Base-by-base conservation (phyloP, 2,329 filamentous ascomycete genomes). In the Grosmannia huntii region DNA sequence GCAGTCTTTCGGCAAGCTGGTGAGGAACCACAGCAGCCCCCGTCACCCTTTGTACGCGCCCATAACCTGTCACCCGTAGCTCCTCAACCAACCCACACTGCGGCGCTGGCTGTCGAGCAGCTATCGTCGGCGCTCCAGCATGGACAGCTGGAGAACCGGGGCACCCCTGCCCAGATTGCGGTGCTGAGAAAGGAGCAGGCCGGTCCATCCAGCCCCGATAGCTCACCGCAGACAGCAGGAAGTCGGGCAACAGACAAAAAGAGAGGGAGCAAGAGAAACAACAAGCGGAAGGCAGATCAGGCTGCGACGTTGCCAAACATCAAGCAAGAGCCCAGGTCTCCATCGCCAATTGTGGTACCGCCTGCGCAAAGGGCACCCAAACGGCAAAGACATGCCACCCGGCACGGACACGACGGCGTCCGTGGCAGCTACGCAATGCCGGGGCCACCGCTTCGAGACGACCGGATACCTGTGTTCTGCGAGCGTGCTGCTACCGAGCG, bases 51-150 rank as follows among this genome's bases (percentile, higher is more conserved):
- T 59, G 77, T 91, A 65, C 83, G 84, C 66, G 85, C 84, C 64
- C 86, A 90, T 68, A 85, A 91, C 65, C 81, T 84, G 55, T 85
- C 84, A 41, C 86, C 86, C 49, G 73, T 86, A 66, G 88, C 88
- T 56, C 87, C 89, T 28, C 87, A 89, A 66, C 87, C 89, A 57
- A 83, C 84, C 54, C 85, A 88, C 66, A 83, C 82, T 62, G 77
- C 86, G 68, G 74, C 79, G 62, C 67, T 85, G 72, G 73, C 79
- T 64, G 62, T 54, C 19, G 31, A 57, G 57, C 52, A 41, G 46
- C 38, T 52, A 10, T 16, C 49, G 19, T 38, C 48, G n/a, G 49
- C 41, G 27, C 69, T 72, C 27, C 70, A 70, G 62, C 12, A 21
- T 23, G 38, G 53, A 28, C 9, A 12, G 54, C 21, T 21, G 33